Conservation (phyloP, 495 filamentous ascomycete species). For the Tuber aestivum region DNA sequence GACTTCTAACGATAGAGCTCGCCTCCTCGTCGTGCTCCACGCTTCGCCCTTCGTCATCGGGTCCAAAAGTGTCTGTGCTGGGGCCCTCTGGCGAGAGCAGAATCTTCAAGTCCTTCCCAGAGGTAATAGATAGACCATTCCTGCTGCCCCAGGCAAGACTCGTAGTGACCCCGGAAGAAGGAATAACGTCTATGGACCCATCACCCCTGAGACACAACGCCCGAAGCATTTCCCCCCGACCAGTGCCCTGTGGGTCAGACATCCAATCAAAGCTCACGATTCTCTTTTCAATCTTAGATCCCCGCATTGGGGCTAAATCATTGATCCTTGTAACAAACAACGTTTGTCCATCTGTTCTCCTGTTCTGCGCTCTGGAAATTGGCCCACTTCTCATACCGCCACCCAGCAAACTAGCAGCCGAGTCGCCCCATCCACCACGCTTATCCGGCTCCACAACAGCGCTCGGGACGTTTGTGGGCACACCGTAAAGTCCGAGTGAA, state of each 20-base stretch:
- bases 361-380: conserved; percentile 27
- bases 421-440: conserved; percentile 37
- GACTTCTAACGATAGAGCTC: conserved; percentile 20
- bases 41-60: background rate
- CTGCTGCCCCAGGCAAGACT: conserved; percentile 35
- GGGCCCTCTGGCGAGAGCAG: conserved; percentile 19
- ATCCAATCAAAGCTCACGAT: conserved; percentile 87
- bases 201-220: conserved; percentile 33
- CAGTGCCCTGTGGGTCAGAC: conserved; percentile 47
- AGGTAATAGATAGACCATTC: conserved; percentile 36
- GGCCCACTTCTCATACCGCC: conserved; percentile 35
- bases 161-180: conserved; percentile 23
- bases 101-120: conserved; percentile 35
- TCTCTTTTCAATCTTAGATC: conserved; percentile 53
- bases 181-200: conserved; percentile 30
- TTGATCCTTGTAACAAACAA: conserved; percentile 35
- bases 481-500: conserved; percentile 14
- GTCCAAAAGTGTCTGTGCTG: background rate
- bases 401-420: conserved; percentile 37
- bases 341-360: conserved; percentile 34
- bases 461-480: conserved; percentile 6
- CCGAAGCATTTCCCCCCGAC: conserved; percentile 10
- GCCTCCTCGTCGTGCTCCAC: conserved; percentile 1
- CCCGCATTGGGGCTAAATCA: conserved; percentile 33
- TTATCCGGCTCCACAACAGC: conserved; percentile 25